Percentiles rank a stretch among this genome's conserved stretches.
Conservation (phyloP, 2,329 filamentous ascomycete genomes). For the Phaeosphaeria sp. region DNA sequence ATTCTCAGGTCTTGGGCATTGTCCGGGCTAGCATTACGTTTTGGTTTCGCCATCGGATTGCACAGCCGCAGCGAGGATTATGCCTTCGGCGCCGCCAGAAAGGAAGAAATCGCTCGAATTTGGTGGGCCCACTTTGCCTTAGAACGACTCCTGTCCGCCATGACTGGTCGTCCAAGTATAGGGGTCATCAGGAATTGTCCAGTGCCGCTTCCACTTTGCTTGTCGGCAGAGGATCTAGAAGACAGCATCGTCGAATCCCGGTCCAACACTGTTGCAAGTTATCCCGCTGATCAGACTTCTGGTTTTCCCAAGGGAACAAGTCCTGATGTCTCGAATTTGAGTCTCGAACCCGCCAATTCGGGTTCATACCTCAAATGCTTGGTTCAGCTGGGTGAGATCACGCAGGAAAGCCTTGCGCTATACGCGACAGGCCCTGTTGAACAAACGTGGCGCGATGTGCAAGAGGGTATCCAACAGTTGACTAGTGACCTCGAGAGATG, state of each 20-base stretch:
- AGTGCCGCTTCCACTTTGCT: conserved; percentile 39
- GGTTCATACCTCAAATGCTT: conserved; percentile 26
- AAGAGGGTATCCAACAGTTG: conserved; percentile 36
- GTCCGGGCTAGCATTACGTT: conserved; percentile 45
- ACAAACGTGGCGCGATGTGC: conserved; percentile 45
- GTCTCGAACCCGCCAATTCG: conserved; percentile 21
- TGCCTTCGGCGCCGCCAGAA: conserved; percentile 27
- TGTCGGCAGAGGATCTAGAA: conserved; percentile 33
- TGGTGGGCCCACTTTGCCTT: conserved; percentile 52
- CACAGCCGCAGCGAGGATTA: conserved; percentile 45
- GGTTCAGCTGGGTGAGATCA: conserved; percentile 35
- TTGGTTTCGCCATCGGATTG: conserved; percentile 45
- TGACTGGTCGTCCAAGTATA: conserved; percentile 48
- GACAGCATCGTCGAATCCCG: conserved; percentile 20
- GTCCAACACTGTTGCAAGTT: conserved; percentile 7
- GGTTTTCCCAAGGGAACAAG: not conserved
- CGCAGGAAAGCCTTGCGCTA: conserved; percentile 39
- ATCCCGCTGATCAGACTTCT: not conserved
- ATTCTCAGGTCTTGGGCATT: conserved; percentile 44
- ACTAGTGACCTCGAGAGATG: conserved; percentile 43
- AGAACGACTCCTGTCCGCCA: conserved; percentile 43
- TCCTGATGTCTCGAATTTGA: not conserved
- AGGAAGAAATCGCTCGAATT: conserved; percentile 44
- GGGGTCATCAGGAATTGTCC: conserved; percentile 38
- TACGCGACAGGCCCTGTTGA: conserved; percentile 40